Evolutionary conservation across 352 stramenopile species (phyloP).

Genomic region (Globisporangium splendens): DNA sequence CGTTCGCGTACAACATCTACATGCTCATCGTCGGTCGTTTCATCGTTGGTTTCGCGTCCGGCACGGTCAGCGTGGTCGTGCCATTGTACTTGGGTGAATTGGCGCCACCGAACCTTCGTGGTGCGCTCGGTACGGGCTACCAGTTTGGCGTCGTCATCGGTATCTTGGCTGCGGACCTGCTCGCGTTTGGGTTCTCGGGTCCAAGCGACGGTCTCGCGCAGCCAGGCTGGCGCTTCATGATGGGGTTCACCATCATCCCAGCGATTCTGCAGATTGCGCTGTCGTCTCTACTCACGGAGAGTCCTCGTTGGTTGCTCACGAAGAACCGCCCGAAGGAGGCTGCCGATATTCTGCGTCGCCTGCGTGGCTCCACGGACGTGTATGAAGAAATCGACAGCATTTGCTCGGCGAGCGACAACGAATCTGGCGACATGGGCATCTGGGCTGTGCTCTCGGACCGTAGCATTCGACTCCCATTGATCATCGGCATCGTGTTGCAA

Average conservation of each 20-base stretch:
- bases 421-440: conserved; percentile 59
- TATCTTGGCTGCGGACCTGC: conserved; percentile 36
- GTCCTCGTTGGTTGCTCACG: conserved; percentile 64
- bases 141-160: conserved; percentile 71
- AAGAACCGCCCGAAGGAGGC: conserved; percentile 75
- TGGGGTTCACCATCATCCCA: conserved; percentile 63
- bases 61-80: conserved; percentile 69
- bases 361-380: conserved; percentile 70
- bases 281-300: conserved; percentile 60
- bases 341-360: conserved; percentile 55
- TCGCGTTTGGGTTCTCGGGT: conserved; percentile 60
- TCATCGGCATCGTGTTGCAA: conserved; percentile 59
- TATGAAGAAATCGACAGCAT: conserved; percentile 83
- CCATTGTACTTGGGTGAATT: conserved; percentile 70
- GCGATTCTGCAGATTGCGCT: conserved; percentile 62
- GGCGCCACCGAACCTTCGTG: conserved; percentile 66
- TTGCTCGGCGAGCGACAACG: conserved; percentile 75
- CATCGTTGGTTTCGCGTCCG: conserved; percentile 62
- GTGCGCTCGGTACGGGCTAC: conserved; percentile 68
- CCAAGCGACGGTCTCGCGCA: conserved; percentile 49
- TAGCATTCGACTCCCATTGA: conserved; percentile 60
- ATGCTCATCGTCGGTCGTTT: conserved; percentile 68
- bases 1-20: conserved; percentile 63
- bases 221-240: conserved; percentile 64
- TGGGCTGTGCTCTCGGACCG: conserved; percentile 57